Base-by-base conservation (phyloP, 495 filamentous ascomycete species). In the Schizothecium vesticola region DNA sequence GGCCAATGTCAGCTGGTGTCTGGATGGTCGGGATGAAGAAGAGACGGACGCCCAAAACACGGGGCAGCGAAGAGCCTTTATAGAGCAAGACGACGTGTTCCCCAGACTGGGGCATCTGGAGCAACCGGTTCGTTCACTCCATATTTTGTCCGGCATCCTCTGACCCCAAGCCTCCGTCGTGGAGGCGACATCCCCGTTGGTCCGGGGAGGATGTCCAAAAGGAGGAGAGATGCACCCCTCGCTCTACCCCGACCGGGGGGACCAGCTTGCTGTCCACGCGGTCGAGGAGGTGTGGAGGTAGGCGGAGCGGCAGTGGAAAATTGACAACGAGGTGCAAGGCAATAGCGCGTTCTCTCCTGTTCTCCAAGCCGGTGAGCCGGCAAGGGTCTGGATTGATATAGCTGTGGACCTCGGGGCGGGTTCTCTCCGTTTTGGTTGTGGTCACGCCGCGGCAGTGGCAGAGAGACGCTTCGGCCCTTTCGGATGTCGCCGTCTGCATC, bases 41-140 rank as follows among this genome's bases (percentile, higher is more conserved):
- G 22, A 33, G 31, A 23, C n/a, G 24, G 24, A 68, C 22, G n/a
- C 22, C 28, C 7, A 26, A 19, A 60, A n/a, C n/a, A 21, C 61
- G 61, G 61, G 61, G 12, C 13, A 24, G n/a, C 21, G 21, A 24
- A 51, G 56, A 65, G 56, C n/a, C 55, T 66, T 59, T 59, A 68
- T 60, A 36, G 12, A 33, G 61, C 36, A 26, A 4, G 26, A 25
- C 43, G 63, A 19, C 25, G 5, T 21, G 7, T 66, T 67, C 65
- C 22, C n/a, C 56, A 61, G 61, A 64, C 65, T 25, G 33, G 65
- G 65, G 57, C 58, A 67, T 67, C 57, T 59, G 57, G 65, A 58
- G 65, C 24, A 31, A 43, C 51, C 24, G 11, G 19, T 10, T 21
- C 11, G 64, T 55, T 60, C 43, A 51, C 43, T 59, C 31, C 25